Percentiles rank a stretch among this genome's conserved stretches.
These are phyloP conservation scores for Schwanniomyces vanrijiae DNA, from an alignment of 805 yeast genomes.

Conservation along the genomic window DNA sequence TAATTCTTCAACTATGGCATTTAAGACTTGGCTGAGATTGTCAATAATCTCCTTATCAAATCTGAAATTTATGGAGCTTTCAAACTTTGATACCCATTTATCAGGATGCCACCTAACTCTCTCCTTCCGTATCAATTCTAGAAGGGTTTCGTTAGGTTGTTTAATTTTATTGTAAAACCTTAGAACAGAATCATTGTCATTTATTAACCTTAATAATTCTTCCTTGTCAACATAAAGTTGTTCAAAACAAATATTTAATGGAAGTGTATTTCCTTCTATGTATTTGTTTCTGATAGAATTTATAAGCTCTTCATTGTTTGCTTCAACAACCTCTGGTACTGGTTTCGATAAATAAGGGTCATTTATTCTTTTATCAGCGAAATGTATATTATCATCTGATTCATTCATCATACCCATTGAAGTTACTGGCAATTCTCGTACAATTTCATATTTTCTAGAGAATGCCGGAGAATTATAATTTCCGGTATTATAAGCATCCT, in stretches of 20 bases:
- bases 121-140: constrained; percentile 42
- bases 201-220: constrained; percentile 15
- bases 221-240: constrained; percentile 6
- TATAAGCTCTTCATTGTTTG: constrained; percentile 4
- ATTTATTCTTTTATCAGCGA: constrained; percentile 39
- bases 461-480: constrained; percentile 5
- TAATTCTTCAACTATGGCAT: constrained; percentile 22
- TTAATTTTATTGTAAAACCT: constrained; percentile 26
- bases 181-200: constrained; percentile 19
- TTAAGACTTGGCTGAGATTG: constrained; percentile 30
- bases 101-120: constrained; percentile 75
- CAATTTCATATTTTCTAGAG: constrained; percentile 16
- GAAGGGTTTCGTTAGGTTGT: constrained; percentile 11
- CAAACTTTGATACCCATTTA: constrained; percentile 42
- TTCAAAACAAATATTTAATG: constrained; percentile 14
- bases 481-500: constrained; percentile 24
- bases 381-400: constrained; percentile 26
- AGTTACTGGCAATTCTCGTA: constrained; percentile 32
- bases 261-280: constrained; percentile 11
- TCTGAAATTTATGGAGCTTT: constrained; percentile 8
- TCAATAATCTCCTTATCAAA: constrained; percentile 28
- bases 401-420: constrained; percentile 37
- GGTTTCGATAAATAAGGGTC: constrained; percentile 25
- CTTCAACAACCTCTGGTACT: constrained; percentile 1
- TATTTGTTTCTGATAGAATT: constrained; percentile 11